A percentile compares a stretch with the other conserved stretches of the same genome.
These are phyloP conservation scores for Geotrichum histeridarum DNA, from an alignment of 1,139 yeast genomes.

Conservation along the genomic window DNA sequence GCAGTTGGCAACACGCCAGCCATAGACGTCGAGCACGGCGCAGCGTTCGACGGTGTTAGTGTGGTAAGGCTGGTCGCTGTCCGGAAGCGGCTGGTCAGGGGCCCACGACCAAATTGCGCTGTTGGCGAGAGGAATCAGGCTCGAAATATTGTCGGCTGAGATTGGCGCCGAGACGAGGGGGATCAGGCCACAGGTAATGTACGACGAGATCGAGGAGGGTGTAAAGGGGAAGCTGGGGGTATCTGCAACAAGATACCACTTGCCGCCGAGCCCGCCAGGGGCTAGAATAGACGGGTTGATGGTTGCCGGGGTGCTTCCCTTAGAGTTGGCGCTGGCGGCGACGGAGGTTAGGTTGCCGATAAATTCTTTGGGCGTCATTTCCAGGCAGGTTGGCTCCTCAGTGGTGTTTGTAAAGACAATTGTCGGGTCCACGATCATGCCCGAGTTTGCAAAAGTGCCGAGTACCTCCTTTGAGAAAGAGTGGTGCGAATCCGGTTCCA, in stretches of 20 bases:
- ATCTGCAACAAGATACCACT: constrained; percentile 8
- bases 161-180: constrained; percentile 48
- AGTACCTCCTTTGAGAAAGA: too few relatives aligned
- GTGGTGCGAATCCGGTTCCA: not conserved
- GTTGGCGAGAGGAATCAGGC: constrained; percentile 34
- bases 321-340: not conserved
- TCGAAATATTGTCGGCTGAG: constrained; percentile 18
- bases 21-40: constrained; percentile 47
- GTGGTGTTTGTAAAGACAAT: constrained; percentile 23
- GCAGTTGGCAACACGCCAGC: constrained; percentile 65
- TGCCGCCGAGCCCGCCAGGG: not conserved
- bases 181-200: constrained; percentile 52
- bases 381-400: constrained; percentile 14
- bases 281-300: not conserved
- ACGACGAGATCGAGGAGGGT: constrained; percentile 30
- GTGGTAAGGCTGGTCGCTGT: too few relatives aligned
- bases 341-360: constrained; percentile 5
- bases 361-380: constrained; percentile 16
- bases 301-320: not conserved
- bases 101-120: constrained; percentile 69
- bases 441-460: too few relatives aligned
- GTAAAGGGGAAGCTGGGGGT: constrained; percentile 14
- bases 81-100: constrained; percentile 46
- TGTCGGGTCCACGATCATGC: constrained; percentile 12
- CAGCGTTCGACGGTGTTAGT: constrained; percentile 42